Evolutionary conservation across 495 filamentous ascomycete genomes (phyloP).

Genomic region (Penicillium ochrochloron): DNA sequence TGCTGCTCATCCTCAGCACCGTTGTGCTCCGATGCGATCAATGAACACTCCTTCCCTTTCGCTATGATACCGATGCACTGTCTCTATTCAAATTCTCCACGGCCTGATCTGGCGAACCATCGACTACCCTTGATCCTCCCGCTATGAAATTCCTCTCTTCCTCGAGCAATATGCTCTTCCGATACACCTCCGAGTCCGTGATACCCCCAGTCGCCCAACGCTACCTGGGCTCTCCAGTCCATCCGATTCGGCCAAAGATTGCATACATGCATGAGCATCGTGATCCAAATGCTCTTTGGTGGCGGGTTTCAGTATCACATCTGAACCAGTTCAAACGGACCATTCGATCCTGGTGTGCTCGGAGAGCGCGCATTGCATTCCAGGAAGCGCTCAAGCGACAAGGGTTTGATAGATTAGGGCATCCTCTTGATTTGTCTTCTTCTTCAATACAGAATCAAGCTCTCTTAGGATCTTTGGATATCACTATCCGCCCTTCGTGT

Average conservation of each 20-base stretch:
- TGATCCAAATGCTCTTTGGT: slow-evolving; percentile 54
- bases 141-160: slow-evolving; percentile 25
- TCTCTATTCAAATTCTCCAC: slow-evolving; percentile 4
- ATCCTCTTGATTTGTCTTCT: slow-evolving; percentile 20
- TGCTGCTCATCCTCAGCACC: background rate
- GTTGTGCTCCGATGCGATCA: slow-evolving; percentile 2
- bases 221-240: slow-evolving; percentile 29
- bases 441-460: background rate
- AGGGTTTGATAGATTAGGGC: slow-evolving; percentile 62
- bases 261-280: slow-evolving; percentile 39
- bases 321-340: slow-evolving; percentile 44
- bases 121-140: slow-evolving; percentile 6
- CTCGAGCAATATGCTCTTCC: slow-evolving; percentile 28
- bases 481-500: slow-evolving; percentile 25
- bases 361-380: slow-evolving; percentile 59
- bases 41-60: background rate
- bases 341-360: slow-evolving; percentile 56
- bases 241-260: slow-evolving; percentile 46
- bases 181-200: slow-evolving; percentile 28
- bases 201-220: slow-evolving; percentile 39
- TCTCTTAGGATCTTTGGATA: slow-evolving; percentile 36
- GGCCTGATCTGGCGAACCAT: background rate
- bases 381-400: slow-evolving; percentile 55
- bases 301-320: slow-evolving; percentile 37
- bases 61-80: slow-evolving; percentile 27